Conservation (phyloP, 2,329 filamentous ascomycete genomes). For the Pseudomassariella vexata region DNA sequence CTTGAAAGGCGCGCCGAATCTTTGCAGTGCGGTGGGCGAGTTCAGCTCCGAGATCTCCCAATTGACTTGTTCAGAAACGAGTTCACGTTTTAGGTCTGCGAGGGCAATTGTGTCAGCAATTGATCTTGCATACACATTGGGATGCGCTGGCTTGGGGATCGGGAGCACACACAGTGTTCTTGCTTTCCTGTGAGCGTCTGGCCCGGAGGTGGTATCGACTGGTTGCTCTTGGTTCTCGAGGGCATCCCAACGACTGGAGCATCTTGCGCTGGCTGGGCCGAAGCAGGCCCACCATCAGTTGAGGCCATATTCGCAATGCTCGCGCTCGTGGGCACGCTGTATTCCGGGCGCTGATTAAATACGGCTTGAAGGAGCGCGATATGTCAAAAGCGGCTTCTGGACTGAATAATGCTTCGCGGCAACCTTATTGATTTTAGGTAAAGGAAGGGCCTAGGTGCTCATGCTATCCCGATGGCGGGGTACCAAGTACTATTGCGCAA, state of each 20-base stretch:
- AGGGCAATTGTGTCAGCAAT: no score
- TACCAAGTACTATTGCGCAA: no score
- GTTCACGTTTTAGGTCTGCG: slow-evolving; percentile 94
- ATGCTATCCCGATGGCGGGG: no score
- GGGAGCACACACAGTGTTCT: slow-evolving; percentile 86
- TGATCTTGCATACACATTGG: no score
- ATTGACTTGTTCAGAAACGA: slow-evolving; percentile 83
- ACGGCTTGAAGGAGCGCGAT: no score
- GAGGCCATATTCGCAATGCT: slow-evolving; percentile 4
- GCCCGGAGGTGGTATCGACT: slow-evolving; percentile 27
- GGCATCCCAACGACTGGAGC: not conserved
- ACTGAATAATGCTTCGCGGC: no score
- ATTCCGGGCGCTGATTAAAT: no score
- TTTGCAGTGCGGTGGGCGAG: slow-evolving; percentile 86
- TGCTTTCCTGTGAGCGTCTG: slow-evolving; percentile 82
- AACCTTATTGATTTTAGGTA: no score
- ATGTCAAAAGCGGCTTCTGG: no score
- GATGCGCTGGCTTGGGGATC: no score
- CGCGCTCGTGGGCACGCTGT: no score
- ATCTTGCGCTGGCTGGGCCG: not conserved
- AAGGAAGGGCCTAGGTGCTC: no score
- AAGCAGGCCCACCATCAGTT: not conserved
- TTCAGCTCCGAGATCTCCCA: slow-evolving; percentile 90
- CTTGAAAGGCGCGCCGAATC: slow-evolving; percentile 92
- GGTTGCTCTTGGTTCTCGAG: slow-evolving; percentile 4